Percentiles rank a stretch among this genome's conserved stretches.
These are phyloP conservation scores for Lathyrus sativus DNA, from an alignment of 306 rosid species.

Conservation along the genomic window DNA sequence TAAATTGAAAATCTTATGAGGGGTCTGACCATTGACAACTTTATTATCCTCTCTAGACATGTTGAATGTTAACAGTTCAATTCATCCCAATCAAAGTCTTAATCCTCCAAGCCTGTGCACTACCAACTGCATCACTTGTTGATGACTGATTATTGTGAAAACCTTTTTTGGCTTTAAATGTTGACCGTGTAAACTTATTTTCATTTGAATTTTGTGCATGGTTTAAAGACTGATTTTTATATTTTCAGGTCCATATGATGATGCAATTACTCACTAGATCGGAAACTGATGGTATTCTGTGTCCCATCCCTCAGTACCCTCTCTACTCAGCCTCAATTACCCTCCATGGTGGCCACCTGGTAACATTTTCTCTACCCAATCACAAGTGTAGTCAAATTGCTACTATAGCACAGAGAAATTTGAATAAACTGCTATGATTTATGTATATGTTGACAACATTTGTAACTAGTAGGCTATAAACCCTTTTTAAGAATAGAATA, in stretches of 20 bases:
- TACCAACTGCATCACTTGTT: no score
- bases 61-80: no score
- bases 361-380: constrained; percentile 39
- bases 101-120: no score
- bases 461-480: constrained; percentile 9
- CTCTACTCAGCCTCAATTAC: constrained; percentile 92
- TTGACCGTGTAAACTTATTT: background rate
- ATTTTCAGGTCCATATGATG: constrained; percentile 79
- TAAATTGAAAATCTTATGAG: no score
- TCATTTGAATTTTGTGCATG: background rate
- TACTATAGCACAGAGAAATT: background rate
- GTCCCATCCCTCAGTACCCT: constrained; percentile 95
- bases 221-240: constrained; percentile 24
- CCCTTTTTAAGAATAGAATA: constrained; percentile 30
- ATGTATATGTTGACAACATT: background rate
- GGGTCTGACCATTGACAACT: no score
- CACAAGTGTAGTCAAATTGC: background rate
- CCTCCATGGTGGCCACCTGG: constrained; percentile 88
- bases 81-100: no score
- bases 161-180: constrained; percentile 6
- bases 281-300: constrained; percentile 78
- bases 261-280: constrained; percentile 81
- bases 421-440: background rate
- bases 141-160: no score
- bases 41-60: no score